Evolutionary conservation across 2,329 filamentous ascomycete species (phyloP).

Genomic region (Fusarium tuaranense): DNA sequence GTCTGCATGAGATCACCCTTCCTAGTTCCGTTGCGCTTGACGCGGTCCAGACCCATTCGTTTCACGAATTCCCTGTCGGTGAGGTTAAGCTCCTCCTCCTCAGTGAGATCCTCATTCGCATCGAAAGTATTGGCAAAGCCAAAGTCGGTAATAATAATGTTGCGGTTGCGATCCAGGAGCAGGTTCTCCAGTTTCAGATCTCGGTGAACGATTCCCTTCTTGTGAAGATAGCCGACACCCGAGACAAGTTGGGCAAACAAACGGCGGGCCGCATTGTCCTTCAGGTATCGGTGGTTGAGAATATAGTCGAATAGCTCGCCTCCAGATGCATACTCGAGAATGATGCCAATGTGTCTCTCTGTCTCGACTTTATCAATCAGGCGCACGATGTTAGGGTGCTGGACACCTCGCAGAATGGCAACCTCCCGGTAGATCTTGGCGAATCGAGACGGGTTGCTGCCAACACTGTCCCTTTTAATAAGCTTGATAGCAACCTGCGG

Average conservation of each 20-base stretch:
- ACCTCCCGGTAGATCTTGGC: slow-evolving; percentile 99
- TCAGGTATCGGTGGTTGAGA: slow-evolving; percentile 94
- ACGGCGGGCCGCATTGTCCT: slow-evolving; percentile 89
- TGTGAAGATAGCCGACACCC: slow-evolving; percentile 96
- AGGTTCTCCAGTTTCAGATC: slow-evolving; percentile 97
- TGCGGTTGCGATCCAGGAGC: slow-evolving; percentile 93
- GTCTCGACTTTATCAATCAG: slow-evolving; percentile 99
- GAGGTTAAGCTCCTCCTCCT: slow-evolving; percentile 90
- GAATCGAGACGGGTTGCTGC: slow-evolving; percentile 86
- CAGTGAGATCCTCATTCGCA: slow-evolving; percentile 84
- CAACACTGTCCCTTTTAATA: slow-evolving; percentile 91
- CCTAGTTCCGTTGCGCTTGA: slow-evolving; percentile 79
- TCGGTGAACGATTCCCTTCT: slow-evolving; percentile 97
- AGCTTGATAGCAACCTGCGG: slow-evolving; percentile 93
- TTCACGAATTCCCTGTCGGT: slow-evolving; percentile 91
- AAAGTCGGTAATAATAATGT: slow-evolving; percentile 99
- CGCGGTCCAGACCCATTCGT: slow-evolving; percentile 83
- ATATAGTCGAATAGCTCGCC: slow-evolving; percentile 99
- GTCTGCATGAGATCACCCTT: slow-evolving; percentile 98
- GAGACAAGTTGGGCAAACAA: slow-evolving; percentile 96
- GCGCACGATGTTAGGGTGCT: slow-evolving; percentile 96
- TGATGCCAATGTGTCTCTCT: slow-evolving; percentile 96
- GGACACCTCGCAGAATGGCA: slow-evolving; percentile 85
- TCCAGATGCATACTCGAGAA: slow-evolving; percentile 97
- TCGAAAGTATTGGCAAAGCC: slow-evolving; percentile 99